These are phyloP conservation scores for Berberis thunbergii DNA, from an alignment of 164 flowering plant genomes.

Conservation along the genomic window DNA sequence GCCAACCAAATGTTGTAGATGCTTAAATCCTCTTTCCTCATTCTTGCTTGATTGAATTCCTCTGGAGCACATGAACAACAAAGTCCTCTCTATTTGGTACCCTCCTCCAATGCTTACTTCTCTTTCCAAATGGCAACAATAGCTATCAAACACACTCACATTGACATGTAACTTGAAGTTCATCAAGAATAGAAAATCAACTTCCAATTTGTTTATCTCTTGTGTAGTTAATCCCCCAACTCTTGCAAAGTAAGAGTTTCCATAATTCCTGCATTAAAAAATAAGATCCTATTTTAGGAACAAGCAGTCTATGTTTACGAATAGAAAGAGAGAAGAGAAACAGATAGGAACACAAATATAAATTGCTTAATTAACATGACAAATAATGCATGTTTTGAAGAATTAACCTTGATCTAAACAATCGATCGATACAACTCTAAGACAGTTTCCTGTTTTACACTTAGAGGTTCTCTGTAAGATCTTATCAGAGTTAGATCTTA, in stretches of 20 bases:
- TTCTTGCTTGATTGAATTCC: slow-evolving; percentile 47
- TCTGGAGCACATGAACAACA: slow-evolving; percentile 47
- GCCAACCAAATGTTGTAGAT: slow-evolving; percentile 29
- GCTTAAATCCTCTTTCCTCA: slow-evolving; percentile 28
- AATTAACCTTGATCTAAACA: too few species aligned
- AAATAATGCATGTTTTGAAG: too few species aligned
- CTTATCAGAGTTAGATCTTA: too few species aligned
- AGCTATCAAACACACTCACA: slow-evolving; percentile 82
- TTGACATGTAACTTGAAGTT: slow-evolving; percentile 79
- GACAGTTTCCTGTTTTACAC: too few species aligned
- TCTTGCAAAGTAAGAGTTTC: slow-evolving; percentile 76
- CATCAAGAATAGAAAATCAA: slow-evolving; percentile 76
- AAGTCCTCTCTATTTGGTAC: slow-evolving; percentile 70
- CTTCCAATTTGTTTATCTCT: slow-evolving; percentile 68
- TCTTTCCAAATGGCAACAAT: slow-evolving; percentile 80
- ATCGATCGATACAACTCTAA: too few species aligned
- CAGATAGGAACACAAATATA: too few species aligned
- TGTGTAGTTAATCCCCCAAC: slow-evolving; percentile 76
- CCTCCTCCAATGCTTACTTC: slow-evolving; percentile 95
- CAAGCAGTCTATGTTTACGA: too few species aligned
- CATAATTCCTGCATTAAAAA: slow-evolving; percentile 63
- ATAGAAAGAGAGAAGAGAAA: too few species aligned
- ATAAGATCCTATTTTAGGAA: neutral
- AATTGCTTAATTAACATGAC: too few species aligned
- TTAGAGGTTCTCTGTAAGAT: too few species aligned